These are phyloP conservation scores for Aspergillus novofumigatus DNA, from an alignment of 2,329 filamentous ascomycete genomes.

Conservation along the genomic window DNA sequence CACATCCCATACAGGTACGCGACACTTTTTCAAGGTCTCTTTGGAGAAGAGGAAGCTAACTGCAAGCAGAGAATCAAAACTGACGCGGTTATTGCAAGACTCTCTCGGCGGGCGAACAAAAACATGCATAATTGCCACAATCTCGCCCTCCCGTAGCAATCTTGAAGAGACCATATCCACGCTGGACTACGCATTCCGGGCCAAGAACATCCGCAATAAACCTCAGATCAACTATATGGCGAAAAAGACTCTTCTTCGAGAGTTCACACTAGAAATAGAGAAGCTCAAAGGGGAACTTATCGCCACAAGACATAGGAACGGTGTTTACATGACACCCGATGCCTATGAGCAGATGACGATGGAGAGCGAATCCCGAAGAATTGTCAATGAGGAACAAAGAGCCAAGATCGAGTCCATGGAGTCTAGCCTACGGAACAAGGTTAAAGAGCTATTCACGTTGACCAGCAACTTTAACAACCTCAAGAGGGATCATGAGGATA, in stretches of 20 bases:
- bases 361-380: slow-evolving; percentile 85
- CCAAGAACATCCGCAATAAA: slow-evolving; percentile 98
- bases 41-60: slow-evolving; percentile 3
- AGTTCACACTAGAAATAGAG: slow-evolving; percentile 90
- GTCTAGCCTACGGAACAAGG: slow-evolving; percentile 82
- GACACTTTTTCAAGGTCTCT: not conserved
- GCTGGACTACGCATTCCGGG: slow-evolving; percentile 93
- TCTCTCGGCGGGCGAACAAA: slow-evolving; percentile 94
- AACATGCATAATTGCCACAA: slow-evolving; percentile 96
- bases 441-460: slow-evolving; percentile 83
- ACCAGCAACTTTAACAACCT: slow-evolving; percentile 82
- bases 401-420: slow-evolving; percentile 93
- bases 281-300: slow-evolving; percentile 92
- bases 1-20: slow-evolving; percentile 72
- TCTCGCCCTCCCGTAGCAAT: slow-evolving; percentile 92
- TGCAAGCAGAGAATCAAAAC: slow-evolving; percentile 78
- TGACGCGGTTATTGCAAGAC: slow-evolving; percentile 91
- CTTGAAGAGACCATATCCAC: slow-evolving; percentile 98
- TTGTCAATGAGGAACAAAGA: slow-evolving; percentile 85
- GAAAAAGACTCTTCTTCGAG: slow-evolving; percentile 85
- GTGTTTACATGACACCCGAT: slow-evolving; percentile 87
- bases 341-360: slow-evolving; percentile 86
- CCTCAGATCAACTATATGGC: slow-evolving; percentile 92
- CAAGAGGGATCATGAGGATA: slow-evolving; percentile 84
- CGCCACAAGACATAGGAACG: slow-evolving; percentile 86